These are phyloP conservation scores for Diaporthe ampelina DNA, from an alignment of 2,329 filamentous ascomycete genomes.

Conservation along the genomic window DNA sequence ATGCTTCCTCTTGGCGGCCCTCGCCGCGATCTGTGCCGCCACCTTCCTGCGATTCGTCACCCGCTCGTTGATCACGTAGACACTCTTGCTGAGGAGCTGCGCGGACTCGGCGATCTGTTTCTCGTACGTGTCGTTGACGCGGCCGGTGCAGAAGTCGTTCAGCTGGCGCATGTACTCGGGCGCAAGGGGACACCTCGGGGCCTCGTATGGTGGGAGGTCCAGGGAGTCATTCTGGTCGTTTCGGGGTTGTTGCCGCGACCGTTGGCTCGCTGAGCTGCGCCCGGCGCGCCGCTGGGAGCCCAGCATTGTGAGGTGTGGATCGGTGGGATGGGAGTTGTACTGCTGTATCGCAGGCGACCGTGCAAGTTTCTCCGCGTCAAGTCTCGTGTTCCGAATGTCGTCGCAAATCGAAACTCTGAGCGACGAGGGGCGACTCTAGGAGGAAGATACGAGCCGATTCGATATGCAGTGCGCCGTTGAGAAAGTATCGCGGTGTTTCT, in stretches of 20 bases:
- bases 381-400: neutral
- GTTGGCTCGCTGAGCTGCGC: conserved; percentile 45
- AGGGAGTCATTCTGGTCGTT: conserved; percentile 40
- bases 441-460: neutral
- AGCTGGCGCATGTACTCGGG: conserved; percentile 56
- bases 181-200: conserved; percentile 61
- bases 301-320: conserved; percentile 13
- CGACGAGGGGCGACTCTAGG: neutral
- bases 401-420: neutral
- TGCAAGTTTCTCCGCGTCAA: neutral
- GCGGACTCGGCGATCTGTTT: conserved; percentile 61
- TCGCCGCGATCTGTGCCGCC: conserved; percentile 50
- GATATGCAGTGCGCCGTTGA: no score
- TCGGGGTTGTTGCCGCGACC: conserved; percentile 16
- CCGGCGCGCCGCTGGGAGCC: conserved; percentile 14
- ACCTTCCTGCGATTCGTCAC: conserved; percentile 50
- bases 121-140: conserved; percentile 58
- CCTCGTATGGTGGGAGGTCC: conserved; percentile 65
- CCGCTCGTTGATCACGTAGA: conserved; percentile 65
- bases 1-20: conserved; percentile 43
- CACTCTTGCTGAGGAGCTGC: conserved; percentile 58
- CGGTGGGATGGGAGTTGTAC: neutral
- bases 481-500: neutral
- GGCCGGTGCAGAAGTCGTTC: conserved; percentile 58
- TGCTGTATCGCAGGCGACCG: neutral